Conservation (phyloP, 768 basidiomycete species). For the Rhizopogon vesiculosus region DNA sequence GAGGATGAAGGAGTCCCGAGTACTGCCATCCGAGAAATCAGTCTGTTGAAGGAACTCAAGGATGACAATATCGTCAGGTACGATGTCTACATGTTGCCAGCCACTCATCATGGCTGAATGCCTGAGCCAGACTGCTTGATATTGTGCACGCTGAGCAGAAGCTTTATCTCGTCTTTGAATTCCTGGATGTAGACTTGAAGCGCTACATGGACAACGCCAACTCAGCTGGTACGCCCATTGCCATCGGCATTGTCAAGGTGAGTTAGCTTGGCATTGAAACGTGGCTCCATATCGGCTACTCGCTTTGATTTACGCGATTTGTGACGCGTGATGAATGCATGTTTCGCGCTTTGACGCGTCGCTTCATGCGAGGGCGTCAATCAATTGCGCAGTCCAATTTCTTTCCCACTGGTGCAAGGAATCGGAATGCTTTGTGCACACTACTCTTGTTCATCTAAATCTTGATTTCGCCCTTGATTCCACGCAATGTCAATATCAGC, state of each 20-base stretch:
- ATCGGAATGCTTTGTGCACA: neutral
- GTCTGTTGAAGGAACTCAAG: conserved; percentile 92
- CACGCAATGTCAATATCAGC: neutral
- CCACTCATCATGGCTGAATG: conserved; percentile 9
- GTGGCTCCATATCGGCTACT: neutral
- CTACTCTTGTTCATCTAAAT: neutral
- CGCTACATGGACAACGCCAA: conserved; percentile 92
- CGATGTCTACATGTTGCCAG: conserved; percentile 13
- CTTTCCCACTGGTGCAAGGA: neutral
- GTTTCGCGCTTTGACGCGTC: conserved; percentile 1
- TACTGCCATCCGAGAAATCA: conserved; percentile 98
- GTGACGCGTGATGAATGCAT: conserved; percentile 28
- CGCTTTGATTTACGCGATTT: conserved; percentile 7
- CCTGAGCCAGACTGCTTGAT: conserved; percentile 69
- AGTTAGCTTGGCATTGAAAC: conserved; percentile 18
- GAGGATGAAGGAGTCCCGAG: conserved; percentile 99
- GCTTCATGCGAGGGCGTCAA: conserved; percentile 7
- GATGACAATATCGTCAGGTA: conserved; percentile 95
- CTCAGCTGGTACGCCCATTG: conserved; percentile 65
- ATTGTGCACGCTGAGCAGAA: conserved; percentile 97
- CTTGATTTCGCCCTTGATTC: neutral
- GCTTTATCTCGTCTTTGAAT: conserved; percentile 97
- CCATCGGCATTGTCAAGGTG: conserved; percentile 77
- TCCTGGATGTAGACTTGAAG: conserved; percentile 95
- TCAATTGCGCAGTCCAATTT: neutral